These are phyloP conservation scores for Fusarium keratoplasticum DNA, from an alignment of 2,329 filamentous ascomycete species.

Conservation along the genomic window DNA sequence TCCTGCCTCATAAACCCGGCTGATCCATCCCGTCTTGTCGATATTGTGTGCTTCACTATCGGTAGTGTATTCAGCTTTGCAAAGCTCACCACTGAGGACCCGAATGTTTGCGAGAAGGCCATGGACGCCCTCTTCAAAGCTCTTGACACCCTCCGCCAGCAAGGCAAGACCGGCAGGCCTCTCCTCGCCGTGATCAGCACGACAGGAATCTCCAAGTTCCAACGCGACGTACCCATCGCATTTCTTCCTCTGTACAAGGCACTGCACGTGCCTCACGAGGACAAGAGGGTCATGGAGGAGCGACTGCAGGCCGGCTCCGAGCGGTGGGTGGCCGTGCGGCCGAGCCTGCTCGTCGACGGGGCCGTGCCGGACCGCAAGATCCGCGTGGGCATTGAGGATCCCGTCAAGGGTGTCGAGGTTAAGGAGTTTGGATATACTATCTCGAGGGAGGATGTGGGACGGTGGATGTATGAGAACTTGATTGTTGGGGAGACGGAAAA, in stretches of 20 bases:
- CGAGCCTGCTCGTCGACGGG: slow-evolving; percentile 49
- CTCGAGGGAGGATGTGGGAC: slow-evolving; percentile 50
- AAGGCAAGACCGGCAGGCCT: slow-evolving; percentile 45
- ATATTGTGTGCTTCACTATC: slow-evolving; percentile 54
- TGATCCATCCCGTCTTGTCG: slow-evolving; percentile 47
- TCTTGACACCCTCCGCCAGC: slow-evolving; percentile 41
- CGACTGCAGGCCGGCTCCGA: slow-evolving; percentile 42
- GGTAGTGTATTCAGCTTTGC: slow-evolving; percentile 47
- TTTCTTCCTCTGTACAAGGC: slow-evolving; percentile 58
- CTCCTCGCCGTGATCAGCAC: slow-evolving; percentile 53
- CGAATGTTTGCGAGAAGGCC: slow-evolving; percentile 55
- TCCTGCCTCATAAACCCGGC: slow-evolving; percentile 46
- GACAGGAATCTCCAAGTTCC: slow-evolving; percentile 53
- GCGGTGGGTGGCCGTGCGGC: slow-evolving; percentile 51
- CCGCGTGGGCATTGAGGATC: slow-evolving; percentile 50
- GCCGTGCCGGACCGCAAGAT: slow-evolving; percentile 38
- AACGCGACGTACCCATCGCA: slow-evolving; percentile 50
- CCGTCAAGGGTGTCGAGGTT: slow-evolving; percentile 46
- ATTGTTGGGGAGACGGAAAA: slow-evolving; percentile 31
- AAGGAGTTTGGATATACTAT: slow-evolving; percentile 56
- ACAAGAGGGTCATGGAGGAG: slow-evolving; percentile 61
- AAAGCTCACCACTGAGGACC: slow-evolving; percentile 49
- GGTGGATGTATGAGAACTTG: slow-evolving; percentile 55
- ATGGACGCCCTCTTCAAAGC: slow-evolving; percentile 50
- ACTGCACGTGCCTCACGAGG: slow-evolving; percentile 56